Conservation (phyloP, 176 grass and related monocot genomes). For the Eleusine coracana region DNA sequence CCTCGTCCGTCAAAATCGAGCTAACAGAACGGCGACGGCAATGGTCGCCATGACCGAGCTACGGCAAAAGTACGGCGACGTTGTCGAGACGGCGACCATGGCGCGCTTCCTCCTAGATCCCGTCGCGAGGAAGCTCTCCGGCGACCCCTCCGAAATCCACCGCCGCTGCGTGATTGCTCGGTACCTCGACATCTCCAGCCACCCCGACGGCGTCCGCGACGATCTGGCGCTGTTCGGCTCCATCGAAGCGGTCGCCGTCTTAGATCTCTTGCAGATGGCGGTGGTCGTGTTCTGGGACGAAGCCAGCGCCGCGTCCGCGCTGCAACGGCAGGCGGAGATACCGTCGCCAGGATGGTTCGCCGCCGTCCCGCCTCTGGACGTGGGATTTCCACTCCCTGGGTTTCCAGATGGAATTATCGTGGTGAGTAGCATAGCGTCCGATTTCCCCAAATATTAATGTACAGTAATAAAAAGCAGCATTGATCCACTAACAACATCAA, state of each 20-base stretch:
- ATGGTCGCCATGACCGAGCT: neutral
- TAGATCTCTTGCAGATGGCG: too few species aligned
- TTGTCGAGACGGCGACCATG: neutral
- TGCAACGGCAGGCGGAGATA: neutral
- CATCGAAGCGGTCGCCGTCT: neutral
- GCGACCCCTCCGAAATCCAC: neutral
- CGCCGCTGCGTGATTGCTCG: neutral
- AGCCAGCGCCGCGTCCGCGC: neutral
- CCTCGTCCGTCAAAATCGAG: too few species aligned
- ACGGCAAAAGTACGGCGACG: neutral
- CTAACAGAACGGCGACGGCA: too few species aligned
- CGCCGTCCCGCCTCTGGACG: neutral
- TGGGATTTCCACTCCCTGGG: neutral
- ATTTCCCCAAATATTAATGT: too few species aligned
- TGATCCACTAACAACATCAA: too few species aligned
- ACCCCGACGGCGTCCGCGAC: neutral
- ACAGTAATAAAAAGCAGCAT: too few species aligned
- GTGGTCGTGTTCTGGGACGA: conserved; percentile 6
- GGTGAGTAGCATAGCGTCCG: neutral
- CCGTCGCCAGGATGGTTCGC: neutral
- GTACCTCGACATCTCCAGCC: too few species aligned
- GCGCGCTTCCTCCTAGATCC: neutral
- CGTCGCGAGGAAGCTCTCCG: neutral
- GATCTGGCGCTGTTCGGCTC: neutral
- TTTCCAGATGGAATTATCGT: neutral